Evolutionary conservation across 2,329 filamentous ascomycete species (phyloP).

Genomic region (Ophiostoma australiae): DNA sequence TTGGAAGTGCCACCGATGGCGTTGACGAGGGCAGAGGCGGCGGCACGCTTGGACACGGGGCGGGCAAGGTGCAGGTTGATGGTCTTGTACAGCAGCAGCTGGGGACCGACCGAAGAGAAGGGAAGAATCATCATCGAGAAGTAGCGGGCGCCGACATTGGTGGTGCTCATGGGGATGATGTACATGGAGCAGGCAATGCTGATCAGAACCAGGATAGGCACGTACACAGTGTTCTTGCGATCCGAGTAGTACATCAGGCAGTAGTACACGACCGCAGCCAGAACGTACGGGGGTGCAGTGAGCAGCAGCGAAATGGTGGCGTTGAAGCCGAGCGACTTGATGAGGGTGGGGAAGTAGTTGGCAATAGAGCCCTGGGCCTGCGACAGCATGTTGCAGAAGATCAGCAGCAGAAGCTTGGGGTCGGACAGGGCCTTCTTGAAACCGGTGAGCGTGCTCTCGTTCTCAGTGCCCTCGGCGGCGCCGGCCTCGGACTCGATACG

Average conservation of each 20-base stretch:
- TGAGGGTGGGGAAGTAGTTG: slow-evolving; percentile 34
- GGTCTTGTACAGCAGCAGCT: slow-evolving; percentile 40
- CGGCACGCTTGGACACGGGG: slow-evolving; percentile 40
- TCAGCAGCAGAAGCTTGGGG: slow-evolving; percentile 22
- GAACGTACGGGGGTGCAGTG: slow-evolving; percentile 14
- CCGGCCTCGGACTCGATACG: slow-evolving; percentile 35
- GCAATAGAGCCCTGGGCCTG: slow-evolving; percentile 36
- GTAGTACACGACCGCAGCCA: slow-evolving; percentile 35
- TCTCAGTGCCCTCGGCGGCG: slow-evolving; percentile 37
- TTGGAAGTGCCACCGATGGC: slow-evolving; percentile 32
- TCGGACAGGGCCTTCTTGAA: slow-evolving; percentile 22
- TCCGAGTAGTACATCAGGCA: slow-evolving; percentile 35
- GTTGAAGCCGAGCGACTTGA: slow-evolving; percentile 34
- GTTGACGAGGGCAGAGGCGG: slow-evolving; percentile 40
- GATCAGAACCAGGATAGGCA: slow-evolving; percentile 32
- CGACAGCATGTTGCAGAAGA: slow-evolving; percentile 32
- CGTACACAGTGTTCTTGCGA: slow-evolving; percentile 35
- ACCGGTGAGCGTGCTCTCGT: slow-evolving; percentile 31
- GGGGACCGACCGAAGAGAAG: slow-evolving; percentile 38
- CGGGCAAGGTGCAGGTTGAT: slow-evolving; percentile 35
- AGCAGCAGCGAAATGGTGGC: slow-evolving; percentile 41
- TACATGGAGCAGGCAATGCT: slow-evolving; percentile 32
- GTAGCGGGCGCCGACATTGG: slow-evolving; percentile 39
- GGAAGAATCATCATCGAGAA: slow-evolving; percentile 42
- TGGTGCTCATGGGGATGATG: slow-evolving; percentile 29